Conservation (phyloP, 1,284 basidiomycete genomes). For the Cryptococcus sp. region DNA sequence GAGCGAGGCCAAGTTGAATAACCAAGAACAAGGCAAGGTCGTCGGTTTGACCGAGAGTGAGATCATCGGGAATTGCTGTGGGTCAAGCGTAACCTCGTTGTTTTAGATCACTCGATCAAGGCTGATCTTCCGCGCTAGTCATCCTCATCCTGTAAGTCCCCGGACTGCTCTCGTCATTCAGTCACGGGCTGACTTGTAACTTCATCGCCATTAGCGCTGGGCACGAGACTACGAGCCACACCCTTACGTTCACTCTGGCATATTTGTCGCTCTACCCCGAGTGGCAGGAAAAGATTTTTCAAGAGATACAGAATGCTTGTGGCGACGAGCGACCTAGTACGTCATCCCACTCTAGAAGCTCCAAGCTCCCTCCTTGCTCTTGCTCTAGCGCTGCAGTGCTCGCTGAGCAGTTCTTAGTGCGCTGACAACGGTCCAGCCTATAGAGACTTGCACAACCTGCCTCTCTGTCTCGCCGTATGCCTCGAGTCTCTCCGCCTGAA, state of each 20-base stretch:
- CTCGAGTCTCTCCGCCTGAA: constrained; percentile 66
- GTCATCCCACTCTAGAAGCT: background rate
- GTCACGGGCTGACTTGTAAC: background rate
- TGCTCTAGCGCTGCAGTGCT: background rate
- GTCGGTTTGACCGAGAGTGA: constrained; percentile 29
- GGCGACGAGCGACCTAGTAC: constrained; percentile 49
- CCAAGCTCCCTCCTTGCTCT: background rate
- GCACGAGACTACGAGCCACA: constrained; percentile 60
- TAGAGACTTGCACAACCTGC: constrained; percentile 59
- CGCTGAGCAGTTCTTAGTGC: background rate
- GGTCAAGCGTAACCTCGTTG: constrained; percentile 4
- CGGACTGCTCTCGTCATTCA: background rate
- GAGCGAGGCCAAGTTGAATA: constrained; percentile 15
- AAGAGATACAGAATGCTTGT: constrained; percentile 59
- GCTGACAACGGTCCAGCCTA: constrained; percentile 45
- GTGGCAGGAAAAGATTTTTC: constrained; percentile 63
- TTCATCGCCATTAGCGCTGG: constrained; percentile 23
- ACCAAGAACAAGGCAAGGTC: constrained; percentile 6
- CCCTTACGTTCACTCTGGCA: constrained; percentile 63
- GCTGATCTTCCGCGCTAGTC: background rate
- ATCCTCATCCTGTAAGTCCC: too few relatives aligned
- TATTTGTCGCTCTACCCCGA: constrained; percentile 61
- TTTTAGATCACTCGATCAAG: constrained; percentile 27
- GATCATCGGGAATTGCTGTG: constrained; percentile 32
- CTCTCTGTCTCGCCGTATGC: constrained; percentile 56